Evolutionary conservation across 2,329 filamentous ascomycete genomes (phyloP), one percentile per base, ranked within the genome.

Genomic region (Fusarium equiseti): DNA sequence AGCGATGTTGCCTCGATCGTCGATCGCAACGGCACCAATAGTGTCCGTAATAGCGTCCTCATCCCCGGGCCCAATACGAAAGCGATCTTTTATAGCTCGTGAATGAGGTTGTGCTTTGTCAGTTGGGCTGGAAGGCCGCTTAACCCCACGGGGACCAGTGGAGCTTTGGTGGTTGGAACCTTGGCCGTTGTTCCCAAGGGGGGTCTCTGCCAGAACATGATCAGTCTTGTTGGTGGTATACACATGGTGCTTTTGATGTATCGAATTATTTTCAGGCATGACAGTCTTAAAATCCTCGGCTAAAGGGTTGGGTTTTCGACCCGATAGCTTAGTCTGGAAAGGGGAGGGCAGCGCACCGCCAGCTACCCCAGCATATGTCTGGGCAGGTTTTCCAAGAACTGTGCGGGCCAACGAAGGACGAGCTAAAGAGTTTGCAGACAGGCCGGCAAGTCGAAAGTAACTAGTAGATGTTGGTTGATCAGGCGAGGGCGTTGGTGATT

Each of bases 1-100:
- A 7, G 97, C 95, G 77, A 99, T 97, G 63, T 92, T 91, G 18
- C 96, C 96, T 73, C 87, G 88, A 52, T 88, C 87, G 76, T 99
- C 96, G 69, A 99, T 91, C 13, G 94, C 96, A 77, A 99, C 97
- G 29, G 95, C 96, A 46, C 97, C 96, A 63, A 99, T 94, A 15
- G 96, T 99, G 82, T 99, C 96, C 5, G 92, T 97, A 73, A 99
- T 87, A 27, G 81, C 86, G 75, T 92, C 87, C 67, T 93, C 90
- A 24, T 78, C 73, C 22, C 76, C 72, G 52, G 70, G 62, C 26
- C 62, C 57, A 26, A 68, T 62, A 38, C 58, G 68, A 61, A 74
- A 70, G 29, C 55, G 69, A 50, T 73, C 68, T 59, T 74, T 73
- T 55, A 42, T 60, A n/a, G 24, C 42, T 57, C 49, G 58, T 62